Evolutionary conservation across 1,284 basidiomycete genomes (phyloP), one percentile per base, ranked within the genome.

Genomic region (Farysia itapuensis): DNA sequence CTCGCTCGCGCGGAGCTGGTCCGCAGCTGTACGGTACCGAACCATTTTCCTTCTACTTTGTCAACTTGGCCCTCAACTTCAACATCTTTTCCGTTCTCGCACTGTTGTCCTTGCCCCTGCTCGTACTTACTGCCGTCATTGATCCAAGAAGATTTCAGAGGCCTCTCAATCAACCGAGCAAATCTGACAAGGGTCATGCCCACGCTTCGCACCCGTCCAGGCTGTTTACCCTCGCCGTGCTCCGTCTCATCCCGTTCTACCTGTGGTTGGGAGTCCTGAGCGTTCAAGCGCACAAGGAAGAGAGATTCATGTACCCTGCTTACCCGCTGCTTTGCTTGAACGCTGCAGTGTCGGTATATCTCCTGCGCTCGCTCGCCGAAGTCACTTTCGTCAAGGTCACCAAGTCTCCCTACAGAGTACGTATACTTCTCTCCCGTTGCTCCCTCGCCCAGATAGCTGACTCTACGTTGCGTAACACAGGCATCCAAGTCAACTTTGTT

Each of bases 241-340:
- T 93, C 43, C 83, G 93, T 32, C 80, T 97, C 14, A 78, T 83
- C 5, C 92, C 92, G 1, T 83, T 94, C 67, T 97, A 98, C 79
- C 66, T 96, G 21, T 98, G 95, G 93, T 72, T 88, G 35, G 82
- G 77, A 3, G 85, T 95, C 58, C 79, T 99, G 57, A 85, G 84
- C 7, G 57, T 81, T 2, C 95, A 98, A 78, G 79, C 87, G 5
- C 95, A 98, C 80, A 98, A 98, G 79, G 95, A 99, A 78, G 95
- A 98, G 77, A 82, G 95, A 19, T 98, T 99, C 80, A 88, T 98
- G 86, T 98, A 86, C 78, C 94, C 95, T 1, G 86, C 85, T 2
- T 98, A 96, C 78, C 87, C 91, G 0, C 79, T 97, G 33, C 79
- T 98, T 40, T 90, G 89, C 75, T 89, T 98, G 79, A 97, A 97